Evolutionary conservation across 345 rosid species (phyloP).

Genomic region (Pseudoturritis turrita): DNA sequence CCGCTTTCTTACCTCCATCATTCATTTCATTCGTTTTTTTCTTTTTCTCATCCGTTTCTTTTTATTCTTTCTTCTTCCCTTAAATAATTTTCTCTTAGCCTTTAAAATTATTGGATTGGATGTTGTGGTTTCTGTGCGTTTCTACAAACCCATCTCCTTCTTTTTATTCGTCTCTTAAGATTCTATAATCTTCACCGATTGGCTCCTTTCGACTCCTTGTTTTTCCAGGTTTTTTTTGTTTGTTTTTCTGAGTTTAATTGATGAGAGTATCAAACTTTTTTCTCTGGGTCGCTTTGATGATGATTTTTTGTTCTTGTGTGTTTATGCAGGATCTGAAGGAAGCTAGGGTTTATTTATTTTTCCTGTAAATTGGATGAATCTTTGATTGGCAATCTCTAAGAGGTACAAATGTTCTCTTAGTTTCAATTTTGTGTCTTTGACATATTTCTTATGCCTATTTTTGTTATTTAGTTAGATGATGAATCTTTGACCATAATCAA

Average conservation of each 20-base stretch:
- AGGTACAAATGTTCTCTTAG: slow-evolving; percentile 23
- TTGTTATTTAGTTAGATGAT: background rate
- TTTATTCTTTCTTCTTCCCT: background rate
- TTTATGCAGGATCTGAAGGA: slow-evolving; percentile 27
- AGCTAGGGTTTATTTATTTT: background rate
- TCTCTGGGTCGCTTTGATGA: background rate
- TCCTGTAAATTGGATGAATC: slow-evolving; percentile 5
- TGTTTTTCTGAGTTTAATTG: background rate
- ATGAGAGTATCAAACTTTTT: background rate
- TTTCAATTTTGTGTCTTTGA: too few species aligned
- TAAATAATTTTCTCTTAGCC: background rate
- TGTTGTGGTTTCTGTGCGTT: slow-evolving; percentile 3
- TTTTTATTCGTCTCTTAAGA: background rate
- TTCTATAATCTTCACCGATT: slow-evolving; percentile 33
- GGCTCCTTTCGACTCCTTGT: background rate
- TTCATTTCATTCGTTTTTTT: slow-evolving; percentile 3
- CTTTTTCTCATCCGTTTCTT: background rate
- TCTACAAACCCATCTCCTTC: background rate
- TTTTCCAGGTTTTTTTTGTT: background rate
- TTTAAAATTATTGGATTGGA: slow-evolving; percentile 11
- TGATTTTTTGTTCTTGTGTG: background rate
- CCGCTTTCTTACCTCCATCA: slow-evolving; percentile 11
- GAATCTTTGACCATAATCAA: slow-evolving; percentile 21
- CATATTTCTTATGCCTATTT: background rate
- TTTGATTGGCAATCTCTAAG: slow-evolving; percentile 6